Conservation (phyloP, 768 basidiomycete species). For the Gyrodon lividus region DNA sequence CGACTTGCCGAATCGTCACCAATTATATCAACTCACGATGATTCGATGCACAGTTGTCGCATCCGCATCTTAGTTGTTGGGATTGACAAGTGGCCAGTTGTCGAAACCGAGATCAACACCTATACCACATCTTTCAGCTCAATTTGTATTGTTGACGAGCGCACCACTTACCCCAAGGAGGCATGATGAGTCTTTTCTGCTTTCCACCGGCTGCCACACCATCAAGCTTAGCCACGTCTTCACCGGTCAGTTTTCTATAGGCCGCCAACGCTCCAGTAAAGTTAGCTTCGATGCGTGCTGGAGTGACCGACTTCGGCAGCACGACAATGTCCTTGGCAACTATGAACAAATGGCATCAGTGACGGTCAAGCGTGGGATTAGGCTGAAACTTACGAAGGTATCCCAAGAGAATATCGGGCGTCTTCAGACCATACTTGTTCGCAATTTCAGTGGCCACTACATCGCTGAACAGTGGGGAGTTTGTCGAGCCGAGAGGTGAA, state of each 20-base stretch:
- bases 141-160: background rate
- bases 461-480: conserved; percentile 65
- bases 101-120: conserved; percentile 70
- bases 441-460: conserved; percentile 61
- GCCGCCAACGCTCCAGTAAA: conserved; percentile 50
- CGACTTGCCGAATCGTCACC: background rate
- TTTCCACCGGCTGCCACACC: conserved; percentile 56
- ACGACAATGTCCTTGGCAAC: conserved; percentile 64
- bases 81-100: conserved; percentile 44
- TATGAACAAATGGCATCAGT: conserved; percentile 21
- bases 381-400: conserved; percentile 49
- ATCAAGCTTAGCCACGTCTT: conserved; percentile 58
- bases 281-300: conserved; percentile 62
- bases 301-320: conserved; percentile 78
- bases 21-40: no score
- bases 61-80: conserved; percentile 2
- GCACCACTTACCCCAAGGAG: conserved; percentile 61
- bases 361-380: conserved; percentile 2
- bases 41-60: background rate
- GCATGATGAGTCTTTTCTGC: conserved; percentile 67
- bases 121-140: conserved; percentile 26
- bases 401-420: conserved; percentile 59
- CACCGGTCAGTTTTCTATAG: conserved; percentile 42
- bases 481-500: conserved; percentile 73
- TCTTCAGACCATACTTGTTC: conserved; percentile 49